Evolutionary conservation across 1,284 basidiomycete genomes (phyloP).

Genomic region (Rhizoctonia solani): DNA sequence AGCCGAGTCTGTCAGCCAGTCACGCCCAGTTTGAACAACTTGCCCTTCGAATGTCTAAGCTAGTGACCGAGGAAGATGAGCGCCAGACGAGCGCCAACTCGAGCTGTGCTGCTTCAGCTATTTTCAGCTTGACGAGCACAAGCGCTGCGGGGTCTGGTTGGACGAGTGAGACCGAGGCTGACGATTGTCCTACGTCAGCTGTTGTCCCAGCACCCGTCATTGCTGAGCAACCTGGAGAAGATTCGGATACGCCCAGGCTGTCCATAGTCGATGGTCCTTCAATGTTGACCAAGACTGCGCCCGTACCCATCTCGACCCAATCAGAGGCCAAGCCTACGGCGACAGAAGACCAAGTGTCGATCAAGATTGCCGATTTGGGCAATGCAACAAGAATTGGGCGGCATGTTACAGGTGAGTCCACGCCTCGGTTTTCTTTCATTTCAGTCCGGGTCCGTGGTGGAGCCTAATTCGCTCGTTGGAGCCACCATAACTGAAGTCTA

Average conservation of each 20-base stretch:
- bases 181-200: background rate
- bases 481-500: too few species aligned
- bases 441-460: background rate
- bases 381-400: conserved; percentile 15
- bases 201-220: too few species aligned
- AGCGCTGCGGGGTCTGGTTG: background rate
- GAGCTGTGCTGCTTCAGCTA: conserved; percentile 22
- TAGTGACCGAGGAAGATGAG: conserved; percentile 29
- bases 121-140: conserved; percentile 17
- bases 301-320: conserved; percentile 39
- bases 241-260: background rate
- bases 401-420: conserved; percentile 10
- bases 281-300: conserved; percentile 67
- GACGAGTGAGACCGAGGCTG: background rate
- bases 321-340: background rate
- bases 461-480: too few species aligned
- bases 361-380: conserved; percentile 32
- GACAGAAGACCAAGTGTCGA: conserved; percentile 17
- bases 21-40: conserved; percentile 13
- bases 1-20: background rate
- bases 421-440: background rate
- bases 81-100: conserved; percentile 25
- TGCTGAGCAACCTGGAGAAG: background rate
- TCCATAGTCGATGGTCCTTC: conserved; percentile 58
- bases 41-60: conserved; percentile 33